Conservation (phyloP, 805 yeast species). For the Lachancea sp. region DNA sequence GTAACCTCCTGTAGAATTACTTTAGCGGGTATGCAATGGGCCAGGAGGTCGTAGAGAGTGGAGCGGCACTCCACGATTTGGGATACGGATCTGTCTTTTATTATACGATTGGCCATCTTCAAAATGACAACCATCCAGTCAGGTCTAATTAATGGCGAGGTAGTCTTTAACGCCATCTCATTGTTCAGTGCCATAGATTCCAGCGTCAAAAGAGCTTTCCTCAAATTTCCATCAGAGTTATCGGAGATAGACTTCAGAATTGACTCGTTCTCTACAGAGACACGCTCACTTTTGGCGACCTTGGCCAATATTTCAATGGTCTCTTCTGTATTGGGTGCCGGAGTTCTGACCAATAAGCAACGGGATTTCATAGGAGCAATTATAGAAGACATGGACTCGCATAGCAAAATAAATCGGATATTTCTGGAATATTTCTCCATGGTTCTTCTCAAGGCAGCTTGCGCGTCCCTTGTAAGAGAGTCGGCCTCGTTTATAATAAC, state of each 20-base stretch:
- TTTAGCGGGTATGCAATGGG: slow-evolving; percentile 91
- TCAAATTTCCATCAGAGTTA: slow-evolving; percentile 60
- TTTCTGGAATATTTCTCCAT: slow-evolving; percentile 93
- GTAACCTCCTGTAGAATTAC: slow-evolving; percentile 62
- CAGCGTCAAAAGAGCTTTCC: slow-evolving; percentile 69
- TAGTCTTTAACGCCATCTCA: slow-evolving; percentile 40
- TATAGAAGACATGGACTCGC: slow-evolving; percentile 86
- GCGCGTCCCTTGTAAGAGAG: slow-evolving; percentile 84
- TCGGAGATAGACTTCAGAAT: slow-evolving; percentile 48
- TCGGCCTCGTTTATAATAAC: slow-evolving; percentile 91
- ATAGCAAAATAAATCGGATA: slow-evolving; percentile 74
- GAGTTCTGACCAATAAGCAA: slow-evolving; percentile 78
- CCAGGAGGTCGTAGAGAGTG: slow-evolving; percentile 70
- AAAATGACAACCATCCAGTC: slow-evolving; percentile 88
- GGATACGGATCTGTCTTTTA: slow-evolving; percentile 58
- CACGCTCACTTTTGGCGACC: slow-evolving; percentile 53
- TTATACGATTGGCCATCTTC: slow-evolving; percentile 54
- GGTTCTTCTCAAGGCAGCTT: slow-evolving; percentile 90
- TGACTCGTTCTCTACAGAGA: slow-evolving; percentile 36
- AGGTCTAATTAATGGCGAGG: slow-evolving; percentile 54
- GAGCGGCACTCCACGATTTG: slow-evolving; percentile 51
- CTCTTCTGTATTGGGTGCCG: slow-evolving; percentile 67
- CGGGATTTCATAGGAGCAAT: slow-evolving; percentile 93
- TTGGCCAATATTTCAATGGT: slow-evolving; percentile 47
- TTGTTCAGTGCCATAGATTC: slow-evolving; percentile 77